Conservation (phyloP, 140 eudicot genomes). For the Cichorium intybus region DNA sequence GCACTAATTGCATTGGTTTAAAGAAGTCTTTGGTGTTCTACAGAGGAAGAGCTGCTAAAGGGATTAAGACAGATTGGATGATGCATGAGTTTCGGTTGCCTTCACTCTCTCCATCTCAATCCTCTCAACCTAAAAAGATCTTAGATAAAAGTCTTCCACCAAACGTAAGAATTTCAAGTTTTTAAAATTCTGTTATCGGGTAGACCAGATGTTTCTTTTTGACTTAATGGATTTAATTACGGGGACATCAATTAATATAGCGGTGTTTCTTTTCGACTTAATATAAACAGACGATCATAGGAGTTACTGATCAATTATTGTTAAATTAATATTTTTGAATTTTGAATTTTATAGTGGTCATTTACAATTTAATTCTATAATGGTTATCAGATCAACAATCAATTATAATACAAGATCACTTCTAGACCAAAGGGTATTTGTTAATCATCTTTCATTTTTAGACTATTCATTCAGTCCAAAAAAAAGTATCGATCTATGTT, state of each 20-base stretch:
- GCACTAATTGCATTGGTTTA: constrained; percentile 76
- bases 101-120: constrained; percentile 36
- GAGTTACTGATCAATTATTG: too few relatives aligned
- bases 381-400: too few relatives aligned
- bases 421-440: neutral
- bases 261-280: too few relatives aligned
- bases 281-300: too few relatives aligned
- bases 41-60: constrained; percentile 94
- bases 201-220: neutral
- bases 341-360: neutral
- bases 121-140: constrained; percentile 49
- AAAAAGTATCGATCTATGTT: neutral
- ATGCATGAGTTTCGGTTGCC: constrained; percentile 98
- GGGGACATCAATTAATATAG: neutral
- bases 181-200: neutral
- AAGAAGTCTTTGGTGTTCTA: constrained; percentile 93
- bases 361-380: too few relatives aligned
- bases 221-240: neutral
- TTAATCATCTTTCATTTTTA: neutral
- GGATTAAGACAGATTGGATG: constrained; percentile 97
- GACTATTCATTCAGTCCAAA: neutral
- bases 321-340: too few relatives aligned
- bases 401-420: too few relatives aligned
- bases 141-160: constrained; percentile 61
- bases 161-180: constrained; percentile 37